Evolutionary conservation across 1,139 yeast genomes (phyloP), one percentile per base, ranked within the genome.

Genomic region (Maudiozyma humilis): DNA sequence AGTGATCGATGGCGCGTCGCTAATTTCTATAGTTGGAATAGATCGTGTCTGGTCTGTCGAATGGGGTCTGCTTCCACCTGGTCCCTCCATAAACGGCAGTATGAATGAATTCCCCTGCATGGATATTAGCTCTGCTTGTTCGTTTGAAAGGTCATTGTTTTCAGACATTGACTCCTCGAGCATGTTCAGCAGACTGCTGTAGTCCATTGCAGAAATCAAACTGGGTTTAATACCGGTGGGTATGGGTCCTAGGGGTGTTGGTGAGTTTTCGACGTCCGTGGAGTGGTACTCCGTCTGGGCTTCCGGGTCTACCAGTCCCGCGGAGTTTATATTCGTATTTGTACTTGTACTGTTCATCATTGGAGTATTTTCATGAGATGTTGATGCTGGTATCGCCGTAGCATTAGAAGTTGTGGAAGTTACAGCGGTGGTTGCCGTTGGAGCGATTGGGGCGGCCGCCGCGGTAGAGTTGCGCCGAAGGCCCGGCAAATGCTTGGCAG

Each of bases 201-300:
- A 56, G 43, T 61, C 64, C 59, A 61, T 50, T 2, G 60, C 60
- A 2, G 63, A 51, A 8, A 61, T 49, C 5, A 61, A 32, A 42
- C 56, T 60, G n/a, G 61, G 62, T 41, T 55, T 56, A 6, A 57
- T 53, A 4, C 50, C 49, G 8, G 52, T 39, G 20, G 43, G 45
- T 16, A 53, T 39, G 12, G 32, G 37, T 25, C 38, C 35, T 23
- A 23, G 27, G 6, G 27, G 27, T 6, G 27, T 6, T 6, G 27
- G 27, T 10, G 27, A 23, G 10, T 23, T 10, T 23, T 23, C 27
- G 8, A 23, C 10, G 10, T 23, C 27, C 6, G 8, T 10, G 8
- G 27, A 6, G 10, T 23, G 27, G 27, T 23, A 23, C 6, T 23
- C 27, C 10, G 27, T 23, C 10, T 23, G 27, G 27, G 27, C 6